phyloP scores from a whole-genome alignment of 2,329 filamentous ascomycete genomes.

The Fusarium sp. region DNA sequence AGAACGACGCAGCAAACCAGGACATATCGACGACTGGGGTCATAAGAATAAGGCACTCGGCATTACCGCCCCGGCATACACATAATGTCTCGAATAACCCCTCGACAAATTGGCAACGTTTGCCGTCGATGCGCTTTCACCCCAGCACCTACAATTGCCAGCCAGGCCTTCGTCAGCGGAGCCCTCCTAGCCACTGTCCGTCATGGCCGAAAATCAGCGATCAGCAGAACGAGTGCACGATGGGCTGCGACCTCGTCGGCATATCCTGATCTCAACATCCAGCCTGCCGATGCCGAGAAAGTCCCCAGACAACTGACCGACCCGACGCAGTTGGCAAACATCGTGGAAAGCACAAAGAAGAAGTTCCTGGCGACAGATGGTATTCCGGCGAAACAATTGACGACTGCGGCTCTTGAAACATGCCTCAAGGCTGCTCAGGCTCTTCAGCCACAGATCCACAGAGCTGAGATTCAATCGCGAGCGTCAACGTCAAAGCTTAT shows the following conservation, averaged over 20 bases:
- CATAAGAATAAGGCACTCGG: neutral
- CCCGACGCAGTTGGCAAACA: conserved; percentile 55
- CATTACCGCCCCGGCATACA: neutral
- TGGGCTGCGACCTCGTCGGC: conserved; percentile 48
- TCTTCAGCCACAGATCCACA: conserved; percentile 57
- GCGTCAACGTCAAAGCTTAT: conserved; percentile 68
- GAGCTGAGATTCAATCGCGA: conserved; percentile 55
- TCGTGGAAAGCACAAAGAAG: conserved; percentile 58
- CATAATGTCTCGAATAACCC: conserved; percentile 56
- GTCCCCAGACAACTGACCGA: conserved; percentile 51
- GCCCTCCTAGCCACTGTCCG: conserved; percentile 36
- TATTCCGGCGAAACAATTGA: conserved; percentile 60
- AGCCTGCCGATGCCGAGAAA: conserved; percentile 31
- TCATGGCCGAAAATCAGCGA: conserved; percentile 21
- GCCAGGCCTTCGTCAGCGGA: conserved; percentile 44
- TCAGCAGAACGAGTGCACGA: conserved; percentile 35
- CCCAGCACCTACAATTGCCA: conserved; percentile 43
- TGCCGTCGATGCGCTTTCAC: conserved; percentile 60
- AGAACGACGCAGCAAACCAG: conserved; percentile 4
- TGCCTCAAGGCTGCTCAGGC: conserved; percentile 60
- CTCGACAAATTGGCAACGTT: conserved; percentile 53
- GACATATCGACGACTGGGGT: neutral
- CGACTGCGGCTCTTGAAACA: conserved; percentile 58
- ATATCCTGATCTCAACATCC: conserved; percentile 31
- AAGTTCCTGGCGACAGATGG: conserved; percentile 59